Conservation (phyloP, 2,329 filamentous ascomycete species). For the Cladobotryum mycophilum region DNA sequence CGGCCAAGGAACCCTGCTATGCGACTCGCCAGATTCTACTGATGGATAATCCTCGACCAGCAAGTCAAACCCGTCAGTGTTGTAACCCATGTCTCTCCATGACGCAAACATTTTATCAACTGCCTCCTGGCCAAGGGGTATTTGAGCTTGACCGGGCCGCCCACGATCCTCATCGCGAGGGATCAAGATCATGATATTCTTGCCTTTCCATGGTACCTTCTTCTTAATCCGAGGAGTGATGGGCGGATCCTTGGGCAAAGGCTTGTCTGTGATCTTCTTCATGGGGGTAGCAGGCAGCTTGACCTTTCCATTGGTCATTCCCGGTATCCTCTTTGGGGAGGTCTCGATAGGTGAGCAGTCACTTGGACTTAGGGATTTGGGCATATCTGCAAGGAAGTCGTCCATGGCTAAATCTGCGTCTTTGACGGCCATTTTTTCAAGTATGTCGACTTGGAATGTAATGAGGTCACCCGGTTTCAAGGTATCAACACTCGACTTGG, state of each 20-base stretch:
- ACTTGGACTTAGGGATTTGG: not conserved
- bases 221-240: conserved; percentile 58
- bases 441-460: conserved; percentile 23
- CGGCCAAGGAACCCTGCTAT: conserved; percentile 66
- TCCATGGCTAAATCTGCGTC: conserved; percentile 21
- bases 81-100: conserved; percentile 66
- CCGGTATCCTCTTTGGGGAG: conserved; percentile 1
- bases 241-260: conserved; percentile 32
- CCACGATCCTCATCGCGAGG: conserved; percentile 63
- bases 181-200: conserved; percentile 64
- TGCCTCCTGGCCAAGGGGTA: conserved; percentile 50
- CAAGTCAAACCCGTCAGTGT: conserved; percentile 62
- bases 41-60: conserved; percentile 38
- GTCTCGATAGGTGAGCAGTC: conserved; percentile 1
- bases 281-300: conserved; percentile 29
- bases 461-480: conserved; percentile 33
- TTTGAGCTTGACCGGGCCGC: conserved; percentile 44
- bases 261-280: conserved; percentile 30
- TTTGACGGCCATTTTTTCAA: conserved; percentile 27
- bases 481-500: conserved; percentile 52
- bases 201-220: conserved; percentile 68
- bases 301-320: conserved; percentile 21
- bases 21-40: conserved; percentile 41
- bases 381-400: conserved; percentile 2
- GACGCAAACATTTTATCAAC: conserved; percentile 56